Evolutionary conservation across 768 basidiomycete genomes (phyloP), one percentile per base, ranked within the genome.

Genomic region (Lactifluus pinguis): DNA sequence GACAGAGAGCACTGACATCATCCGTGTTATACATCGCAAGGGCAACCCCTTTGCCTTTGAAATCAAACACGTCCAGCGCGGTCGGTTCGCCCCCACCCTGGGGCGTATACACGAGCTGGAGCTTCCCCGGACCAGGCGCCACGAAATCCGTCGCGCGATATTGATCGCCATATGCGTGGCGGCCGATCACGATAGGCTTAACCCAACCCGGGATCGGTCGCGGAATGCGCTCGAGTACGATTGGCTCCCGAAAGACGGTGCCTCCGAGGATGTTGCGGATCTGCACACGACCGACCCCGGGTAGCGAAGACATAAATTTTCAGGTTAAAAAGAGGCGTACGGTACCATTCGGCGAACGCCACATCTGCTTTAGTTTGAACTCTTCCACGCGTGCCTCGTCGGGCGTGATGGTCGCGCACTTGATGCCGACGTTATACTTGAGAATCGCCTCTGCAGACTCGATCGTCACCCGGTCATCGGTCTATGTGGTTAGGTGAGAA

Each of bases 11-110:
- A 65, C 74, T 29, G 65, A 89, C 90, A 68, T 95, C 93, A 66
- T 98, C 93, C 6, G 94, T 98, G 76, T 98, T 98, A 78, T 98
- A 98, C 97, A 98, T 98, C 70, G 86, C 82, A 82, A 99, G 83
- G 4, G 94, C 95, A 36, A 98, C 91, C 66, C 97, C 97, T 59
- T 80, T 81, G 30, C 87, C 92, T 73, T 90, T 85, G 79, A 98
- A 99, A 75, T 98, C 87, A 68, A 91, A 98, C 44, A 99, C 93
- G 64, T 95, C 77, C 70, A 98, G 74, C 14, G 76, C 76, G 10
- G 83, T 87, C 44, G 76, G 77, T 32, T 80, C 73, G n/a, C 82
- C 77, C 15, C 94, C 92, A 63, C 87, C 84, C 6, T 78, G 75
- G 4, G 97, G 95, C 6, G 85, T 92, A 75, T 85, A 98, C 17